Base-by-base conservation (phyloP, 495 filamentous ascomycete species). In the Collariella sp. region DNA sequence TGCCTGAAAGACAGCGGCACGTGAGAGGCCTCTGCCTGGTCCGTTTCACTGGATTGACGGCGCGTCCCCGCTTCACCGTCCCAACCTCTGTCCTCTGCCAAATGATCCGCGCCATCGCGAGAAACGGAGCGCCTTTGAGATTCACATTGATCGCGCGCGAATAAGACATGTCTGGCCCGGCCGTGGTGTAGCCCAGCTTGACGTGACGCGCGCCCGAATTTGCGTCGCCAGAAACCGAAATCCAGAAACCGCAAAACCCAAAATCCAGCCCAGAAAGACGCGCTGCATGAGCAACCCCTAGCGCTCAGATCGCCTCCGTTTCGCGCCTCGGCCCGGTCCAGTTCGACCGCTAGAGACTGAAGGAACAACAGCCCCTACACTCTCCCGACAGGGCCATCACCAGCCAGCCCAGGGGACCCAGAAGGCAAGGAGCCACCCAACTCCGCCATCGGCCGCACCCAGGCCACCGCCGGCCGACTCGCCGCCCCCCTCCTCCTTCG, bases 301-400 rank as follows among this genome's bases (percentile, higher is more conserved):
- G 47, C 39, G 40, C 38, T 51, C 31, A 40, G 42, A 48, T 57
- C 49, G 47, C 54, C 40, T 57, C 55, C 52, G 43, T 47, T 57
- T 51, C 54, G 48, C 50, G 9, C 39, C 33, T 19, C 12, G 16
- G 16, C n/a, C 36, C 54, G 26, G 26, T 41, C 50, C 54, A 41
- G 47, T 12, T 33, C 55, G 42, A 52, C 20, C 35, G 33, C n/a
- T n/a, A n/a, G n/a, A n/a, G n/a, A n/a, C n/a, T n/a, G n/a, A n/a
- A 42, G 16, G 13, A 11, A 34, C 44, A 20, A 19, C 44, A 26
- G 36, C 24, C 44, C 50, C 54, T 38, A 38, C 54, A 56, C 48
- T 44, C 26, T 31, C 9, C 26, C 26, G 26, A 5, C 26, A 9
- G 4, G 26, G 26, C 26, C 26, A 31, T 9, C 26, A 9, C 26